Evolutionary conservation across 2,329 filamentous ascomycete genomes (phyloP), one percentile per base, ranked within the genome.

Genomic region (Aureobasidium sp.): DNA sequence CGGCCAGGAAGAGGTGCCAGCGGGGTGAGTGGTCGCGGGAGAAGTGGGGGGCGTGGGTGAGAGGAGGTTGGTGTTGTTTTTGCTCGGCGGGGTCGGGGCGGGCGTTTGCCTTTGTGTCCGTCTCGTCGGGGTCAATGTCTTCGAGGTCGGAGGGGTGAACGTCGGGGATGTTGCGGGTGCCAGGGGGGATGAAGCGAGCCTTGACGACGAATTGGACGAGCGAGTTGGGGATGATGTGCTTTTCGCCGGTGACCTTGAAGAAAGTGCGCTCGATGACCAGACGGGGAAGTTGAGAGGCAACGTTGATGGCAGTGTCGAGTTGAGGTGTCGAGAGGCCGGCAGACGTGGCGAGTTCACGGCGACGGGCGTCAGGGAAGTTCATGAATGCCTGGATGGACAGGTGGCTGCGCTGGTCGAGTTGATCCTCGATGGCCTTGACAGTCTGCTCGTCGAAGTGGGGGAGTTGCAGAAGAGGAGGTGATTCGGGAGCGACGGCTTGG

Each of bases 191-290:
- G 71, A 97, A 89, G 61, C 94, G 91, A 36, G 89, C 91, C 79
- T 99, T 99, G 72, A 99, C 86, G 57, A 99, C 91, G 34, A 99
- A 87, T 65, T 92, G 93, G 27, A 97, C 93, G 41, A 99, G 83
- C 61, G 91, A 96, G 63, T 89, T 90, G 7, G 94, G 92, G 36
- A 93, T 96, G 70, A 99, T 90, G 73, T 88, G 89, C 67, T 89
- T 90, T 77, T 99, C 95, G 71, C 94, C 94, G 58, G 91, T 87
- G 49, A 99, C 95, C 81, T 99, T 99, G 85, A 99, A 99, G 77
- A 96, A 99, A 8, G 91, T 90, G 77, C 91, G 95, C 70, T 91
- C 90, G 11, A 99, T 86, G 62, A 89, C 84, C 61, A 99, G 81
- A 65, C 86, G 84, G 1, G 94, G 94, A 32, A 99, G 81, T 75